Conservation (phyloP, 2,329 filamentous ascomycete genomes). For the Harringtonia lauricola region DNA sequence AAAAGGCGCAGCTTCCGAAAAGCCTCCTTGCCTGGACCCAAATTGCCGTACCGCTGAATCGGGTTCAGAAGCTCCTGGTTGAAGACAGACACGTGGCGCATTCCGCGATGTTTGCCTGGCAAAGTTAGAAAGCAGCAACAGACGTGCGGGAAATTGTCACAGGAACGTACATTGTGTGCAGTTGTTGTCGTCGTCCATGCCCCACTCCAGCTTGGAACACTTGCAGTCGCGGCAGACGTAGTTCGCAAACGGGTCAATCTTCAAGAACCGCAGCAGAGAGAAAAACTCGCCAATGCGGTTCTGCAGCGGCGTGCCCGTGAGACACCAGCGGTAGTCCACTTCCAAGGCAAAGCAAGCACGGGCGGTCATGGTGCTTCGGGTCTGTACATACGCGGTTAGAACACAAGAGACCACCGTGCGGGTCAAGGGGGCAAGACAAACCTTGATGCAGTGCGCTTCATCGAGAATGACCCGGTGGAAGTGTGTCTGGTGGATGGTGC, state of each 20-base stretch:
- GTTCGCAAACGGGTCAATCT: constrained; percentile 78
- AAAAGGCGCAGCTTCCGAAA: constrained; percentile 77
- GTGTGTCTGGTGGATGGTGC: constrained; percentile 69
- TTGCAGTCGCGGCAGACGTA: constrained; percentile 86
- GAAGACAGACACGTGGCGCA: constrained; percentile 49
- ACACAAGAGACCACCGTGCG: no score
- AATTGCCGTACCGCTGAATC: constrained; percentile 51
- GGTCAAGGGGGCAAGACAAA: constrained; percentile 18
- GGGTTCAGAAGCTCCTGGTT: constrained; percentile 84
- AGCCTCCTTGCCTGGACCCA: constrained; percentile 53
- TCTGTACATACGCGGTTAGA: constrained; percentile 23
- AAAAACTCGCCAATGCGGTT: constrained; percentile 98
- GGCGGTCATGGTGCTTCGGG: constrained; percentile 78
- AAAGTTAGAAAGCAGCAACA: constrained; percentile 31
- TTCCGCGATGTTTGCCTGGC: constrained; percentile 47
- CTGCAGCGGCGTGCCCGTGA: constrained; percentile 90
- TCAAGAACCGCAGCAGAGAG: constrained; percentile 83
- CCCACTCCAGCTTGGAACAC: constrained; percentile 78
- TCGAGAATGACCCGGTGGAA: constrained; percentile 92
- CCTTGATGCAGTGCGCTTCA: constrained; percentile 78
- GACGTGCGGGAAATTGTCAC: background rate
- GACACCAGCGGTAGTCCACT: constrained; percentile 85
- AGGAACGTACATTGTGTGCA: constrained; percentile 9
- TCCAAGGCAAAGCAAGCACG: constrained; percentile 90
- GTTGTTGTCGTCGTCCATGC: constrained; percentile 54